A percentile compares a stretch with the other conserved stretches of the same genome.
These are phyloP conservation scores for Suillus subluteus DNA, from an alignment of 768 basidiomycete genomes.

Conservation along the genomic window DNA sequence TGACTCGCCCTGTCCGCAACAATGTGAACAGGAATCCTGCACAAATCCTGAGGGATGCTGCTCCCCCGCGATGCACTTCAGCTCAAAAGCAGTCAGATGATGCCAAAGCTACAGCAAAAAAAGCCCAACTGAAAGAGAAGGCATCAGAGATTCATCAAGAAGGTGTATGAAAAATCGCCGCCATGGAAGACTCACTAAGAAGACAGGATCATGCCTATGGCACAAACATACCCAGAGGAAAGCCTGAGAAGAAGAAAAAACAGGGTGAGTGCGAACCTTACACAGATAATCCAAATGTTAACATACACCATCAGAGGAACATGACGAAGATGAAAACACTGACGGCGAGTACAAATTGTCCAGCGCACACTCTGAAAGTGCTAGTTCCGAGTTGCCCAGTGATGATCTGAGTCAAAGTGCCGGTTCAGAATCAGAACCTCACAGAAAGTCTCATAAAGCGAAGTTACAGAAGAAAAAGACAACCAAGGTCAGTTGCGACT, in stretches of 20 bases:
- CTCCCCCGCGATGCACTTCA: not conserved
- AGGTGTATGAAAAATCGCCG: not conserved
- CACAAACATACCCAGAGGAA: not conserved
- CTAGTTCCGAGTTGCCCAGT: not conserved
- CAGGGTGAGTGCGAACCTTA: not conserved
- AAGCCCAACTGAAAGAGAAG: not conserved
- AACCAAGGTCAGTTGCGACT: not conserved
- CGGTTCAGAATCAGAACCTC: not conserved
- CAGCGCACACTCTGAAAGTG: not conserved
- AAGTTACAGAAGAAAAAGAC: not conserved
- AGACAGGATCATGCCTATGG: conserved; percentile 2
- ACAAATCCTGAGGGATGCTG: not conserved
- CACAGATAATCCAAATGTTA: not conserved
- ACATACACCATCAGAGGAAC: too few relatives aligned
- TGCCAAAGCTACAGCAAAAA: not conserved
- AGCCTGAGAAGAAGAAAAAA: not conserved
- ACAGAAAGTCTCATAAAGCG: not conserved
- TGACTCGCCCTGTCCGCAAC: not conserved
- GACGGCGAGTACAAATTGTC: not conserved
- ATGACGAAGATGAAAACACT: not conserved
- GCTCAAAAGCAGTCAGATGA: conserved; percentile 7
- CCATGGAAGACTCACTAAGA: conserved; percentile 1
- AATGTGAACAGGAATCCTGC: conserved; percentile 4
- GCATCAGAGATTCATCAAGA: not conserved
- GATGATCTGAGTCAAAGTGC: not conserved